phyloP scores from a whole-genome alignment of 2,329 filamentous ascomycete genomes.

The Arthrobotrys entomopaga region DNA sequence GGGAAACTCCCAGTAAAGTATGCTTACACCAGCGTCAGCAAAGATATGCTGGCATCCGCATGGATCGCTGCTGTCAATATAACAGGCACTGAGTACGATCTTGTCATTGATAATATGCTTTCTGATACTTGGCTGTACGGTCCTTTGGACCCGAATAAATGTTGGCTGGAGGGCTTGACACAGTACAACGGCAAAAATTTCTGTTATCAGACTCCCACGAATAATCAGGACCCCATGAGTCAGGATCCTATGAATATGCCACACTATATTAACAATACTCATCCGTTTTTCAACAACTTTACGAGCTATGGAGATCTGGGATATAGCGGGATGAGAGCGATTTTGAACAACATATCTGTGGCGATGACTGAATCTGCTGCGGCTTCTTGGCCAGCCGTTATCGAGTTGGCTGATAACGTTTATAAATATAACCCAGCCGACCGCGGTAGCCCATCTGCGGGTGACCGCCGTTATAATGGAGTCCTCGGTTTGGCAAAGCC shows the following conservation, averaged over 20 bases:
- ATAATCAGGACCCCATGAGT: not conserved
- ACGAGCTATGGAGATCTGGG: constrained; percentile 20
- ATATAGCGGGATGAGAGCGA: constrained; percentile 11
- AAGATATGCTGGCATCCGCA: not conserved
- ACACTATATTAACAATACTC: not conserved
- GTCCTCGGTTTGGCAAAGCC: constrained; percentile 28
- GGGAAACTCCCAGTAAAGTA: constrained; percentile 34
- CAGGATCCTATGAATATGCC: constrained; percentile 6
- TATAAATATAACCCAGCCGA: constrained; percentile 17
- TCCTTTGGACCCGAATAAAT: constrained; percentile 34
- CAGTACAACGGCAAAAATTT: too few relatives aligned
- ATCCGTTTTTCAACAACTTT: constrained; percentile 24
- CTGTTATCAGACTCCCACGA: too few relatives aligned
- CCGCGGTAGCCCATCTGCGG: constrained; percentile 13
- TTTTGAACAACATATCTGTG: constrained; percentile 16
- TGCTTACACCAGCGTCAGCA: not conserved
- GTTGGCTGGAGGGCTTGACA: constrained; percentile 1
- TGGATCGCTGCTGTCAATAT: constrained; percentile 42
- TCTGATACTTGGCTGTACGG: constrained; percentile 47
- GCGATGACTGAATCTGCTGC: not conserved
- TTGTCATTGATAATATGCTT: constrained; percentile 40
- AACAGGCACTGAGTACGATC: constrained; percentile 15
- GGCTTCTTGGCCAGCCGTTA: constrained; percentile 24
- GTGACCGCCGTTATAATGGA: constrained; percentile 22
- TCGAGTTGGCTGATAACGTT: constrained; percentile 33